Percentiles rank a stretch among this genome's conserved stretches.
phyloP scores from a whole-genome alignment of 768 basidiomycete species.

The Termitomyces sp. region DNA sequence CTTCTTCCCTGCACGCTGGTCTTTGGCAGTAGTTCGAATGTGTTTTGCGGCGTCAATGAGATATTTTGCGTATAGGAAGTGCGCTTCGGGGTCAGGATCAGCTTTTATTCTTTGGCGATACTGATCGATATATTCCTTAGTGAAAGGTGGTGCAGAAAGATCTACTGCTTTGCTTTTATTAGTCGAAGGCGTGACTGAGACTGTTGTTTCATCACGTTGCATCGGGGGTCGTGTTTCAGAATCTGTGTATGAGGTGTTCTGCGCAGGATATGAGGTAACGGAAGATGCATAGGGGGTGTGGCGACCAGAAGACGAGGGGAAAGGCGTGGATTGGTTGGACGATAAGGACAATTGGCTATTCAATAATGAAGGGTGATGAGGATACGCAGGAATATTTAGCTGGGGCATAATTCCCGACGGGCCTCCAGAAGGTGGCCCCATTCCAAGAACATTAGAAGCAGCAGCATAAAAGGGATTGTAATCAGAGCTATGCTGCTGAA shows the following conservation, averaged over 20 bases:
- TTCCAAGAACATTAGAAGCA: slow-evolving; percentile 76
- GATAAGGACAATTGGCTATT: slow-evolving; percentile 21
- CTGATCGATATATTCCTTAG: slow-evolving; percentile 95
- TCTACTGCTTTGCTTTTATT: slow-evolving; percentile 79
- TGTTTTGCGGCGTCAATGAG: slow-evolving; percentile 97
- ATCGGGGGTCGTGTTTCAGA: slow-evolving; percentile 54
- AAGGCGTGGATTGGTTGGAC: slow-evolving; percentile 27
- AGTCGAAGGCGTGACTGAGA: slow-evolving; percentile 51
- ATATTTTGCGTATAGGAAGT: slow-evolving; percentile 97
- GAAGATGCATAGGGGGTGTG: slow-evolving; percentile 12
- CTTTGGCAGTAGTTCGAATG: slow-evolving; percentile 66
- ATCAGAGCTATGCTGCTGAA: slow-evolving; percentile 23
- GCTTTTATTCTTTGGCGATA: slow-evolving; percentile 96
- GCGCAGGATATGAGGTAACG: slow-evolving; percentile 20
- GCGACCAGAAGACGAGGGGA: slow-evolving; percentile 13
- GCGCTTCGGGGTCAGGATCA: slow-evolving; percentile 97
- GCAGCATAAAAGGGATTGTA: slow-evolving; percentile 65
- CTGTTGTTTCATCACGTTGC: slow-evolving; percentile 51
- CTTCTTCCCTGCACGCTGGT: slow-evolving; percentile 81
- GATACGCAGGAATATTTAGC: slow-evolving; percentile 19
- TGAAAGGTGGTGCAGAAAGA: slow-evolving; percentile 79
- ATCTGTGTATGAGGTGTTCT: slow-evolving; percentile 26
- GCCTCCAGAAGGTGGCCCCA: slow-evolving; percentile 55
- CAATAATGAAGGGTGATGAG: slow-evolving; percentile 9
- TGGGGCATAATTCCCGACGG: slow-evolving; percentile 16